Base-by-base conservation (phyloP, 441 rosid genomes). In the Erysimum cheiri region DNA sequence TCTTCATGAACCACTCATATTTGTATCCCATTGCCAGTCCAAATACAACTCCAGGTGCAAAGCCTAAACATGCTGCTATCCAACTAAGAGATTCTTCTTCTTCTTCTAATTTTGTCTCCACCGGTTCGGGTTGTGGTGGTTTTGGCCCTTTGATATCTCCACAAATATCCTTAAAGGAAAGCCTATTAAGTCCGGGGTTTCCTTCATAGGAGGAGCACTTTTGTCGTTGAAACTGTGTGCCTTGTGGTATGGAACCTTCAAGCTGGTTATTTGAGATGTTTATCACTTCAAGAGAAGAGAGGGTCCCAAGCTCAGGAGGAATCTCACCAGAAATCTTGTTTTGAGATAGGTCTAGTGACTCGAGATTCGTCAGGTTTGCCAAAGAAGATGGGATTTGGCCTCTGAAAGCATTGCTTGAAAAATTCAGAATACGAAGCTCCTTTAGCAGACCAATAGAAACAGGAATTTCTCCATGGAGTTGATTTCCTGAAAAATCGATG, bases 281-380 rank as follows among this genome's bases (percentile, higher is more conserved):
- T 0, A 75, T 47, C 35, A 3, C 3, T 24, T 0, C 53, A 0
- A 67, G 74, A 1, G 14, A 69, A 4, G 59, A 68, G 62, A 80
- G 50, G 11, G 40, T 24, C 5, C 31, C n/a, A 46, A 72, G 63
- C n/a, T 72, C 44, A 3, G 4, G 48, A 52, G 83, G 70, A 15
- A 76, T 80, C 40, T 39, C 12, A 28, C 78, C 73, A 0, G 48
- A 52, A 5, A 76, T 36, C 5, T 22, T 54, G 41, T 76, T 76
- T 8, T 11, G 40, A 1, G 74, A 78, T 11, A 81, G 68, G 47
- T 81, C 82, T 3, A 75, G 0, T 5, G 80, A 53, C 54, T 80
- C 80, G 0, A 78, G 55, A 2, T 37, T 8, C 0, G 8, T 48
- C 2, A 78, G 24, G 8, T 55, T 73, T n/a, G 22, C 60, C 26